Base-by-base conservation (phyloP, 2,329 filamentous ascomycete genomes). In the Diaporthe destruens region DNA sequence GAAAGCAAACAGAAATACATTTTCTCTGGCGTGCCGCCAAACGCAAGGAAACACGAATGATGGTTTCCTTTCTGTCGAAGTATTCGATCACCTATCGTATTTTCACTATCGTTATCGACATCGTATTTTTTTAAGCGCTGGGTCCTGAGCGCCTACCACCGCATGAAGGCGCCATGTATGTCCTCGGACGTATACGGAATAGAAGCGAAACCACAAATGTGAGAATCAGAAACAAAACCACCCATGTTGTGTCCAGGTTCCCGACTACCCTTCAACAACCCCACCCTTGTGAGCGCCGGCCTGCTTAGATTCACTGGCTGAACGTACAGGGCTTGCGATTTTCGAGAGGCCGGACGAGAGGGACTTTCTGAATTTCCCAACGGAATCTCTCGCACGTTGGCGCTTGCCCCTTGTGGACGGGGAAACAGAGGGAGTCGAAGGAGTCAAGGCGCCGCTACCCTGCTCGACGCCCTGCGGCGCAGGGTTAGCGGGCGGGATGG, bases 291-390 rank as follows among this genome's bases (percentile, higher is more conserved):
- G 29, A 51, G 44, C 6, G 20, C 14, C 61, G 23, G 32, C 12
- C 20, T 51, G 61, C 14, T 65, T 34, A 14, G 56, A 63, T 18
- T 55, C 67, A 44, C 25, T 29, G 47, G 42, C 54, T 29, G 66
- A 70, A 14, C 71, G 66, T 29, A 59, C 71, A 32, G 56, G 67
- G 56, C 56, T 57, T 16, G 49, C 51, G 29, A 55, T 57, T 18
- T 72, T 72, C 20, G 71, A 72, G 5, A 70, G n/a, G 6, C 71
- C 56, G 16, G 56, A 65, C 23, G 66, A 70, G 14, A 72, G 32
- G 14, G 71, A 72, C 9, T 51, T 34, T 23, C 49, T 56, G 29
- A 72, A 61, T 20, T 72, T 72, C 36, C 66, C 56, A 3, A 72
- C 47, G 5, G 71, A 70, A 16, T 72, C 71, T 12, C 32, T 72